Conservation (phyloP, 257 asterid species). For the Gardenia jasminoides region DNA sequence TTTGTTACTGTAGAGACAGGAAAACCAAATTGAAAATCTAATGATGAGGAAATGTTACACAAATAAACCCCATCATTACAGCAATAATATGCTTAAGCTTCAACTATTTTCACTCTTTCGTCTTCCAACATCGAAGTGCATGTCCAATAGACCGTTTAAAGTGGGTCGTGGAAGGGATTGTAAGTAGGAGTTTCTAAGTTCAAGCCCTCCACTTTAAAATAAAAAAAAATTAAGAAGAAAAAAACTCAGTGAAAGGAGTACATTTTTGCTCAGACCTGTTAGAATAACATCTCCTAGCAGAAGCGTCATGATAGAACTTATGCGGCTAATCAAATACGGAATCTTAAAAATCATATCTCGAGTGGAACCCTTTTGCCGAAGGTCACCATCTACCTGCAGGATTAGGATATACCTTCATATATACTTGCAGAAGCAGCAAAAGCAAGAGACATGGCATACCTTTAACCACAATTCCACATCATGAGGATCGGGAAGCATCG, state of each 20-base stretch:
- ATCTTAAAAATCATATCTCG: slow-evolving; percentile 91
- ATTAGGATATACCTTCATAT: slow-evolving; percentile 2
- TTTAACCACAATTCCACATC: slow-evolving; percentile 85
- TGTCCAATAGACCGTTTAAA: slow-evolving; percentile 68
- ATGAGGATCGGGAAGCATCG: slow-evolving; percentile 86
- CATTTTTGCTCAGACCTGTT: slow-evolving; percentile 56
- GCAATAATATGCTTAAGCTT: not conserved
- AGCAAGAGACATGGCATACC: slow-evolving; percentile 39
- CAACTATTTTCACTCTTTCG: slow-evolving; percentile 36
- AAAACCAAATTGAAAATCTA: not conserved
- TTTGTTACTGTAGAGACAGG: not conserved
- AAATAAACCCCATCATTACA: not conserved
- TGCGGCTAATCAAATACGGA: slow-evolving; percentile 95
- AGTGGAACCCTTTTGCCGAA: slow-evolving; percentile 85
- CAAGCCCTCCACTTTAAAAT: too few species aligned
- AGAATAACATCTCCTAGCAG: slow-evolving; percentile 90
- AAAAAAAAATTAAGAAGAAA: too few species aligned
- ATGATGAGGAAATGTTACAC: not conserved
- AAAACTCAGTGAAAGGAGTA: slow-evolving; percentile 7
- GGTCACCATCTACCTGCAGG: slow-evolving; percentile 90
- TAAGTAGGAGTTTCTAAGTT: slow-evolving; percentile 31
- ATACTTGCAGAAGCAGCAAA: not conserved
- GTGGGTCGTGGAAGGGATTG: too few species aligned
- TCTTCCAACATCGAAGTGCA: slow-evolving; percentile 69
- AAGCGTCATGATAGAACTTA: slow-evolving; percentile 91